Percentiles rank a stretch among this genome's conserved stretches.
These are phyloP conservation scores for Musa balbisiana DNA, from an alignment of 202 grass and related monocot genomes.

Conservation along the genomic window DNA sequence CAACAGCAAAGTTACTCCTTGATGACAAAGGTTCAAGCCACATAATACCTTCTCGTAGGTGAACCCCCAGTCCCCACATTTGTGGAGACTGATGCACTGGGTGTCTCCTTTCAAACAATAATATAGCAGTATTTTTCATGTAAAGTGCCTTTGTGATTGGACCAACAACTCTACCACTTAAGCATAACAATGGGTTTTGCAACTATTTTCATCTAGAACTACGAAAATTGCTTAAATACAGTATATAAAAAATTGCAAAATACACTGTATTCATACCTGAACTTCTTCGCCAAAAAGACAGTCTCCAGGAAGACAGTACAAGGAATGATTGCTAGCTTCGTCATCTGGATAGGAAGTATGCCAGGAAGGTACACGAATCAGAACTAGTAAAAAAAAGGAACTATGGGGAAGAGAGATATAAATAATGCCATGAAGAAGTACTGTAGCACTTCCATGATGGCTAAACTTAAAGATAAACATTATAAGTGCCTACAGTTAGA, in stretches of 20 bases:
- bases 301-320: conserved; percentile 96
- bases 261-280: conserved; percentile 47
- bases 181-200: neutral
- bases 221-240: neutral
- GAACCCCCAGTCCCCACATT: too few relatives aligned
- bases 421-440: too few relatives aligned
- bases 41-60: too few relatives aligned
- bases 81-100: too few relatives aligned
- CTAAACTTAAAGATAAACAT: too few relatives aligned
- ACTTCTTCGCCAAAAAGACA: conserved; percentile 93
- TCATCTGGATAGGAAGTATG: conserved; percentile 60
- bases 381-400: neutral
- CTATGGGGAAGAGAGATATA: neutral
- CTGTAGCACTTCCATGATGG: too few relatives aligned
- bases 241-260: conserved; percentile 4
- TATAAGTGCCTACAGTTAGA: neutral
- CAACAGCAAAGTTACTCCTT: too few relatives aligned
- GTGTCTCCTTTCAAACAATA: too few relatives aligned
- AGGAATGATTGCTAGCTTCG: conserved; percentile 96
- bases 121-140: too few relatives aligned
- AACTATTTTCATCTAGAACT: neutral
- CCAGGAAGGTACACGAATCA: neutral
- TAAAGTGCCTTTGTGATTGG: neutral
- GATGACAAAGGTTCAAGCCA: too few relatives aligned
- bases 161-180: neutral